Base-by-base conservation (phyloP, 306 rosid genomes). In the Ormosia semicastrata region DNA sequence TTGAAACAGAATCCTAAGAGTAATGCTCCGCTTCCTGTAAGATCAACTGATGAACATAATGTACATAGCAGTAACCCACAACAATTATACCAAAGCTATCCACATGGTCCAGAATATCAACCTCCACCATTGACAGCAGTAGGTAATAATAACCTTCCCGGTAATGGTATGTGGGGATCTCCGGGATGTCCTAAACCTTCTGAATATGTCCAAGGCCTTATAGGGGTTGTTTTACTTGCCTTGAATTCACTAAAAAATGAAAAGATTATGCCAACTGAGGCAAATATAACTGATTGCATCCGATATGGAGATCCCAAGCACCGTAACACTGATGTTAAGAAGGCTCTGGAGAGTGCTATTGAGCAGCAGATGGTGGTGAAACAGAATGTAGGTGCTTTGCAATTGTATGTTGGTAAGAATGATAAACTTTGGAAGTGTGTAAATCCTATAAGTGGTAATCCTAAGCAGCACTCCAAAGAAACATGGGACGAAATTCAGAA, bases 211-310 rank as follows among this genome's bases (percentile, higher is more conserved):
- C 97, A 92, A 86, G 94, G 97, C 66, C 94, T 90, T 85, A 91
- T 92, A 37, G 95, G 98, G 4, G 88, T 94, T 84, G 91, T 94
- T 79, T 87, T 94, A 84, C 92, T 89, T 79, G 87, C 98, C 80
- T 86, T 94, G 73, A 90, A 89, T 86, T 82, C 95, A 10, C 88
- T 94, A 79, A 91, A 92, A 88, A 72, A 7, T 43, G 97, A 90
- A 71, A 92, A 88, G 88, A 78, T 94, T 83, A 85, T 86, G 95
- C 98, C 98, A 78, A 94, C 91, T 43, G 97, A 90, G 89, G 89
- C 84, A 56, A 92, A 92, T 87, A 92, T 94, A 77, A 71, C 85
- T 57, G 94, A 90, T 53, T 91, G 94, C 97, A 90, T 94, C 76
- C 93, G 87, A 50, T 91, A 73, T 82, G 97, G 98, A 86, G 95